Evolutionary conservation across 305 asterid genomes (phyloP), one percentile per base, ranked within the genome.

Genomic region (Fraxinus greggii): DNA sequence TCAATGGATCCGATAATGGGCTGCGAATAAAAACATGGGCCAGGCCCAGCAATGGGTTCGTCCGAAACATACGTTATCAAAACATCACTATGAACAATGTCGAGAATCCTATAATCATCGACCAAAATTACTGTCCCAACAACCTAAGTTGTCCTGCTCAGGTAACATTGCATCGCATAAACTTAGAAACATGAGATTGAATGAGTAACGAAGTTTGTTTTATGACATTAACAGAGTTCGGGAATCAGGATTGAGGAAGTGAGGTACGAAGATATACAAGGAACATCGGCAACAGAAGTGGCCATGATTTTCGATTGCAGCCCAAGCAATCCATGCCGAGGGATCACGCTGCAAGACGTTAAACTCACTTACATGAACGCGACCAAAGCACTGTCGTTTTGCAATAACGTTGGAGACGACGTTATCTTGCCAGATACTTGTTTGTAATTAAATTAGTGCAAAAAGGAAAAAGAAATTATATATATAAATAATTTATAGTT

Each of bases 21-120:
- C 67, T 91, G 0, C 83, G 87, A 31, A 90, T 91, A 1, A 90
- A 90, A 78, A 84, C 93, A 75, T 89, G 95, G 92, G 91, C 89
- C 77, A 80, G 92, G 82, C 90, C 92, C 63, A 81, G 90, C 73
- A 88, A 82, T 17, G 90, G 89, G 15, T 91, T 84, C 80, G 94
- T 88, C 12, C 86, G 87, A 69, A 83, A 88, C 32, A 79, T 91
- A 19, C 84, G 13, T 31, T 90, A 80, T 77, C 84, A 77, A 51
- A 84, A 90, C 51, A 86, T 90, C 0, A 36, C 82, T 10, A 88
- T 90, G 93, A 84, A 78, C 65, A 86, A 85, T 29, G 91, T 89
- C 10, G 86, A 88, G 17, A 88, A 89, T 26, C 95, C 95, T 31
- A 89, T 90, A n/a, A 83, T 89, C 75, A 88, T 89, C 61, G 91